A percentile compares a stretch with the other conserved stretches of the same genome.
These are phyloP conservation scores for Haberlea rhodopensis DNA, from an alignment of 257 asterid genomes.

Conservation along the genomic window DNA sequence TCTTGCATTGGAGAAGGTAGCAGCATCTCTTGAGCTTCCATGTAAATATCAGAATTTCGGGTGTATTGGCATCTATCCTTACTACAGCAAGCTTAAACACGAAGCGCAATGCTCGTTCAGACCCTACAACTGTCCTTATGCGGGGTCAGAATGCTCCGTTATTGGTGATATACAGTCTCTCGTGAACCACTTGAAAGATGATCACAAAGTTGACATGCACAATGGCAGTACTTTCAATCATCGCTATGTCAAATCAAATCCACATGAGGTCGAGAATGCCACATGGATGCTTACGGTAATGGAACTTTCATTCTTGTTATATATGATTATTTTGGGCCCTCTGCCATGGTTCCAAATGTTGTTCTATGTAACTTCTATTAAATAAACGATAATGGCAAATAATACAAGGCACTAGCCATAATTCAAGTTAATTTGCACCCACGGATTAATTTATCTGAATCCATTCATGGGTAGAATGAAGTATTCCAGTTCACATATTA, in stretches of 20 bases:
- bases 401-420: too few relatives aligned
- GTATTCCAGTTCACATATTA: too few relatives aligned
- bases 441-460: too few relatives aligned
- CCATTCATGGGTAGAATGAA: too few relatives aligned
- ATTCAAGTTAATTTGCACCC: too few relatives aligned
- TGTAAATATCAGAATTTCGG: conserved; percentile 42
- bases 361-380: too few relatives aligned
- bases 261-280: too few relatives aligned
- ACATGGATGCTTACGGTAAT: conserved; percentile 53
- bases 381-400: too few relatives aligned
- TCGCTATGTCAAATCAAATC: too few relatives aligned
- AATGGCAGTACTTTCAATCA: too few relatives aligned
- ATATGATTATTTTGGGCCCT: too few relatives aligned
- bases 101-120: conserved; percentile 43
- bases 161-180: conserved; percentile 44
- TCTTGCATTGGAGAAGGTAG: conserved; percentile 48
- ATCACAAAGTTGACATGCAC: conserved; percentile 46
- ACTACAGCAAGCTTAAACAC: conserved; percentile 48
- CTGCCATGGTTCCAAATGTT: too few relatives aligned
- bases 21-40: conserved; percentile 48
- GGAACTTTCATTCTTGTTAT: not conserved
- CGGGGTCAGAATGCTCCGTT: conserved; percentile 45
- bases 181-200: conserved; percentile 45
- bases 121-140: conserved; percentile 47
- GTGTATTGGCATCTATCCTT: conserved; percentile 43